Percentiles rank a stretch among this genome's conserved stretches.
Evolutionary conservation across 164 flowering plant species (phyloP).

Genomic region (Saururus chinensis): DNA sequence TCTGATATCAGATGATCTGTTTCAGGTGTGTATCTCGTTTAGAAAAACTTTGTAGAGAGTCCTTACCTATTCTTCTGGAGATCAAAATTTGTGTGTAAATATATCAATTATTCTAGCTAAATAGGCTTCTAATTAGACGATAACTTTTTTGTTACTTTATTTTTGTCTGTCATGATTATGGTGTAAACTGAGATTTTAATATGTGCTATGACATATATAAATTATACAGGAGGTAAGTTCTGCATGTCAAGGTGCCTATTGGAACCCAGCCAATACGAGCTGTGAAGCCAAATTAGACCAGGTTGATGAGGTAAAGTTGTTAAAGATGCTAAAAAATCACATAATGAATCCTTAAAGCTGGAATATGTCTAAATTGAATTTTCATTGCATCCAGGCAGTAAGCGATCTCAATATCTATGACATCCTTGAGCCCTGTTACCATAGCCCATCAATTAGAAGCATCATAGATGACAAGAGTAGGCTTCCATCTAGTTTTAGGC

Average conservation of each 20-base stretch:
- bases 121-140: no score
- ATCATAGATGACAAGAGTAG: slow-evolving; percentile 15
- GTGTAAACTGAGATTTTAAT: no score
- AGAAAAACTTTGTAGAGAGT: background rate
- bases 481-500: slow-evolving; percentile 63
- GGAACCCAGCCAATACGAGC: slow-evolving; percentile 21
- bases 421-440: slow-evolving; percentile 87
- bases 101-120: no score
- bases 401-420: slow-evolving; percentile 57
- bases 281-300: slow-evolving; percentile 38
- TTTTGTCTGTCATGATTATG: no score
- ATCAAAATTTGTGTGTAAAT: no score
- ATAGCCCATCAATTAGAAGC: slow-evolving; percentile 20
- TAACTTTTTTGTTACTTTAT: no score
- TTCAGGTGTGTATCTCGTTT: slow-evolving; percentile 33
- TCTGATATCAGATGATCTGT: slow-evolving; percentile 64
- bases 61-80: no score
- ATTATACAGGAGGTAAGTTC: slow-evolving; percentile 28
- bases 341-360: background rate
- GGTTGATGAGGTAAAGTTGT: slow-evolving; percentile 42
- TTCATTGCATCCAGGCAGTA: slow-evolving; percentile 28
- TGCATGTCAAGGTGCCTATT: slow-evolving; percentile 53
- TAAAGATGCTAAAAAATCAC: background rate
- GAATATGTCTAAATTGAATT: background rate
- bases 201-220: background rate